Base-by-base conservation (phyloP, 2,329 filamentous ascomycete genomes). In the Fusarium keratoplasticum region DNA sequence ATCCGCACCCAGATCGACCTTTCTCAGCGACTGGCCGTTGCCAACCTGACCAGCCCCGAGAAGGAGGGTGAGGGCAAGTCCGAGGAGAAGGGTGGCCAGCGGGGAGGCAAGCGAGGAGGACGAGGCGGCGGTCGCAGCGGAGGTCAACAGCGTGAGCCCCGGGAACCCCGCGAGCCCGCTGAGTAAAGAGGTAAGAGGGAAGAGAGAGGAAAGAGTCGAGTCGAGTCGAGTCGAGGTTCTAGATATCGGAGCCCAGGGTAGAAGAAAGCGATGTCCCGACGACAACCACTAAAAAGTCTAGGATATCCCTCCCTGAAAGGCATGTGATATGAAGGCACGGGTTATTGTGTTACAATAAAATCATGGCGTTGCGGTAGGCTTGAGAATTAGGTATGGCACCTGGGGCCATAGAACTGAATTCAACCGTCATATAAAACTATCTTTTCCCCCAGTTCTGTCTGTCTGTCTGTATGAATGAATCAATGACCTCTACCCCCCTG, bases 1-100 rank as follows among this genome's bases (percentile, higher is more conserved):
- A 98, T 98, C 86, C 95, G 96, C 84, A 98, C 96, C 78, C 96
- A 99, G 88, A 98, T 99, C 87, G 96, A 98, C 81, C 91, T 99
- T 69, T 97, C 95, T 75, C 97, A 98, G 89, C 91, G 96, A 74
- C 88, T 99, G 81, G 96, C 96, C 63, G 96, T 92, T n/a, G 91
- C 93, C 74, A 89, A 89, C 78, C 87, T 95, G 40, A 83, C 84
- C 52, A 83, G 78, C 72, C 82, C 80, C 73, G 88, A 88, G 47
- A 87, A 87, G 80, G 86, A 87, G 20, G 84, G 82, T 52, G 87
- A 89, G 78, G 82, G 82, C 73, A 88, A 86, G 83, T 76, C 76
- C 22, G 86, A 86, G 58, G 86, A 84, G 57, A 84, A 86, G 67
- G 82, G 81, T 58, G 83, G 83, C 50, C 86, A 88, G 75, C 85